Percentiles rank a stretch among this genome's conserved stretches.
Evolutionary conservation across 2,329 filamentous ascomycete genomes (phyloP).

Genomic region (Magnaporthiopsis incrustans): DNA sequence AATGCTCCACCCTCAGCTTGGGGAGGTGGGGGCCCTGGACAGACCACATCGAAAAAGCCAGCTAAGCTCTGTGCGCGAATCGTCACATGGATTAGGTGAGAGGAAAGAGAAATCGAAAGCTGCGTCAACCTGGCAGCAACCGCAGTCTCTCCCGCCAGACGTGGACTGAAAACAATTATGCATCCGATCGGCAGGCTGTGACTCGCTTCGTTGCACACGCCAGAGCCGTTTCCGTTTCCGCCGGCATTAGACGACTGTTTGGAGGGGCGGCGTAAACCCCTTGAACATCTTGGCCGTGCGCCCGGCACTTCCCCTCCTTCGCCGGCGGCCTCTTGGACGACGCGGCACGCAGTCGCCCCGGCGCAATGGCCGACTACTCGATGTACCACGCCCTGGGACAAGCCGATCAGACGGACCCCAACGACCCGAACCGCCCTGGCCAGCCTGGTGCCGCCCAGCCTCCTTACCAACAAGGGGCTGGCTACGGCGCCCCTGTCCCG

Average conservation of each 20-base stretch:
- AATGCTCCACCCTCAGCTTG: neutral
- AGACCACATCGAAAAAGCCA: neutral
- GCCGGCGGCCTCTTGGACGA: neutral
- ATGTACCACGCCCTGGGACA: constrained; percentile 45
- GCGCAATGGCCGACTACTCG: constrained; percentile 32
- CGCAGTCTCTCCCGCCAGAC: neutral
- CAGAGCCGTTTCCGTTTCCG: neutral
- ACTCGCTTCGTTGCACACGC: neutral
- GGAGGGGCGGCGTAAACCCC: constrained; percentile 5
- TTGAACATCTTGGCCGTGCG: neutral
- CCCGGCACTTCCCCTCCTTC: neutral
- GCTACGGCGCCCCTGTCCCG: constrained; percentile 29
- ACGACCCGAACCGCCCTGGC: constrained; percentile 38
- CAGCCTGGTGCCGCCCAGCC: constrained; percentile 44
- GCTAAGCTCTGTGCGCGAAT: neutral
- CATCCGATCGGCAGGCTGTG: neutral
- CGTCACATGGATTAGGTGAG: neutral
- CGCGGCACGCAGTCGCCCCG: constrained; percentile 1
- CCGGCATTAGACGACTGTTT: neutral
- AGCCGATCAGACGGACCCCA: constrained; percentile 41
- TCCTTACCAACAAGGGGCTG: constrained; percentile 40
- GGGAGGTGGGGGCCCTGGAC: neutral
- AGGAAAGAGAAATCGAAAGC: neutral
- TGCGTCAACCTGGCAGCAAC: neutral
- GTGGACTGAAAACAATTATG: neutral